These are phyloP conservation scores for Leccinum subtestaceum DNA, from an alignment of 768 basidiomycete species.

Conservation along the genomic window DNA sequence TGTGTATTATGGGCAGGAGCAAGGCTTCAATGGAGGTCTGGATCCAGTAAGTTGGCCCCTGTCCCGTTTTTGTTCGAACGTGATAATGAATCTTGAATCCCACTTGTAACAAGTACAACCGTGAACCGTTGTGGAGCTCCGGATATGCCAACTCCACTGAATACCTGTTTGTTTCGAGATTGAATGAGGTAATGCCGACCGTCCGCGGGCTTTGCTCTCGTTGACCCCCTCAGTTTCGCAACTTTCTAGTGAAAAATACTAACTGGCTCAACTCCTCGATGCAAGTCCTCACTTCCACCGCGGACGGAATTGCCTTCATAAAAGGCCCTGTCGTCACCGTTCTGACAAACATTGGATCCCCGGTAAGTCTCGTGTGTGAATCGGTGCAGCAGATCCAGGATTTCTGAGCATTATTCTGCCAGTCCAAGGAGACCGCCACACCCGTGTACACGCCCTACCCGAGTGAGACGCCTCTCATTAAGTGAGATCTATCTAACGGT, in stretches of 20 bases:
- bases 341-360: conserved; percentile 72
- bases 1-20: conserved; percentile 81
- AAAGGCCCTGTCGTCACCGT: conserved; percentile 62
- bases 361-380: conserved; percentile 38
- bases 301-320: conserved; percentile 57
- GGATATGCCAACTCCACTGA: conserved; percentile 62
- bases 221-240: background rate
- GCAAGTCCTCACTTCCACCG: conserved; percentile 47
- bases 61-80: no score
- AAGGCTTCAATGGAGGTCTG: conserved; percentile 56
- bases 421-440: conserved; percentile 55
- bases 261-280: conserved; percentile 53
- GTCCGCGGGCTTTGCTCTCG: background rate
- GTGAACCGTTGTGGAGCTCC: conserved; percentile 66
- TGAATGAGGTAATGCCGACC: background rate
- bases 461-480: conserved; percentile 47
- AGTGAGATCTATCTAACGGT: conserved; percentile 41
- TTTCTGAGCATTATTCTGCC: conserved; percentile 1
- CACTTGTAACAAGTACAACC: conserved; percentile 51
- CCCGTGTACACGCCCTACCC: conserved; percentile 55
- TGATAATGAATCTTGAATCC: background rate
- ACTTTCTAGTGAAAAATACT: conserved; percentile 42
- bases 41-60: conserved; percentile 54
- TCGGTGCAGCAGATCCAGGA: background rate
- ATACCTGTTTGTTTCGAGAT: conserved; percentile 49